Evolutionary conservation across 257 asterid genomes (phyloP), one percentile per base, ranked within the genome.

Genomic region (Solanum acaule): DNA sequence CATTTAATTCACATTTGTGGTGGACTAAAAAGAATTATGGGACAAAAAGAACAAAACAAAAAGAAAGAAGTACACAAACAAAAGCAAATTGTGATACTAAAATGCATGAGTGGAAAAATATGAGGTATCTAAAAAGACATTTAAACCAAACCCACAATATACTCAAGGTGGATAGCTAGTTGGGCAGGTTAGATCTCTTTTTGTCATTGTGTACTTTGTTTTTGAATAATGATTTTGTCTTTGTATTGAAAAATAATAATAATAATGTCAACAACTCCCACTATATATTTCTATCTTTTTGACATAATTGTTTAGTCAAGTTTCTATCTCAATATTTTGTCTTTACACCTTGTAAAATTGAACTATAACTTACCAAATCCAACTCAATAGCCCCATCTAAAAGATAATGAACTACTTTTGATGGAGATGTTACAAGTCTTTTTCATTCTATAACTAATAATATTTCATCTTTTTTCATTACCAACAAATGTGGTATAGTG

Each of bases 201-300:
- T 89, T 87, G 94, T 92, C 93, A 71, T 88, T 86, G 44, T 88
- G 84, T 91, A 35, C 89, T 84, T 56, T 94, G 96, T 90, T 92
- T 88, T 89, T 49, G 87, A 73, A 76, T 40, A 63, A 65, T 88
- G 82, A 70, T 68, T 88, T 86, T 85, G 91, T 86, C 90, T 89
- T 87, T 88, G 88, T 71, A 31, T 49, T 31, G 15, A 46, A 73
- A 88, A 84, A 16, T 16, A 33, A 82, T 8, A 33, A 33, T 71
- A 85, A 84, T 91, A 87, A 90, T 89, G 63, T 76, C 89, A 92
- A 92, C 95, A 82, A 94, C 94, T 92, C 95, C 97, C 93, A 92
- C 94, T 88, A 86, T 89, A 84, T 71, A 71, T 71, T 87, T 86
- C 2, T 40, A 86, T 77, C 94, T 83, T 91, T 92, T 92, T 89